Percentiles rank a stretch among this genome's conserved stretches.
phyloP scores from a whole-genome alignment of 2,329 filamentous ascomycete species.

The Amauroascus niger region DNA sequence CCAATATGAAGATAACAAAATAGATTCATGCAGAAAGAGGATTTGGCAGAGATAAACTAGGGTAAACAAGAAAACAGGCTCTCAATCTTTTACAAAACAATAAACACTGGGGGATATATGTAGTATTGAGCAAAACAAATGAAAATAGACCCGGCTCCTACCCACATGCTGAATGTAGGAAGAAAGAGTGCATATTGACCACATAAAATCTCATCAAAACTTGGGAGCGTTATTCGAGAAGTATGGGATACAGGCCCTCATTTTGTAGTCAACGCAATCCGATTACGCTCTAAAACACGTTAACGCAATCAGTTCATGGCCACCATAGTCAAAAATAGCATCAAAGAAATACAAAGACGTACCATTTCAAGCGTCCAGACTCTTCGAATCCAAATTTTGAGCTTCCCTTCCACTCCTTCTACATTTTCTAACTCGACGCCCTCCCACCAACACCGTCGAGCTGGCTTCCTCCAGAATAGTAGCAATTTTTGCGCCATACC shows the following conservation, averaged over 20 bases:
- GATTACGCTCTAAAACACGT: slow-evolving; percentile 15
- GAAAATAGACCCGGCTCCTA: not conserved
- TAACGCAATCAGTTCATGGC: not conserved
- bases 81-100: not conserved
- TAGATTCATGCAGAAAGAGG: not conserved
- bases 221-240: not conserved
- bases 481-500: slow-evolving; percentile 98
- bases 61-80: not conserved
- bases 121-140: not conserved
- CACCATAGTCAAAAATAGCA: not conserved
- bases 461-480: slow-evolving; percentile 96
- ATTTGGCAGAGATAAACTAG: not conserved
- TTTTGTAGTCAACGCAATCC: slow-evolving; percentile 14
- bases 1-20: not conserved
- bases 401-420: slow-evolving; percentile 77
- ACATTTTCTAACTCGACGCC: slow-evolving; percentile 84
- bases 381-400: slow-evolving; percentile 96
- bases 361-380: slow-evolving; percentile 98
- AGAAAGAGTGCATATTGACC: not conserved
- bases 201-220: not conserved
- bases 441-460: slow-evolving; percentile 97
- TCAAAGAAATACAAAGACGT: slow-evolving; percentile 23
- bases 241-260: not conserved
- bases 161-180: not conserved
- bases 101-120: slow-evolving; percentile 5